phyloP scores from a whole-genome alignment of 495 filamentous ascomycete species.

The Ramalina peruviana region DNA sequence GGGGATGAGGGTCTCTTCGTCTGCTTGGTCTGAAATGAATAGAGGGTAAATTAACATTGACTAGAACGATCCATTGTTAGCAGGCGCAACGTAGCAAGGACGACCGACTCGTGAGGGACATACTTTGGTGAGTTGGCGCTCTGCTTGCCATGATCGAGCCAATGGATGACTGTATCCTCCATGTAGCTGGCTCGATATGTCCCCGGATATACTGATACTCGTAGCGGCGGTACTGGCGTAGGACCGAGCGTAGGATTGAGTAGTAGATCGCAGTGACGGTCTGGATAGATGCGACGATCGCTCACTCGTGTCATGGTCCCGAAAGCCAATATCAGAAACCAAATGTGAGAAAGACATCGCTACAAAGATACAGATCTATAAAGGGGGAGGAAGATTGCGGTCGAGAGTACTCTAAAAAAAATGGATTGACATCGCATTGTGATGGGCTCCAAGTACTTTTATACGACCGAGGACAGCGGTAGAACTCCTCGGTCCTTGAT shows the following conservation, averaged over 20 bases:
- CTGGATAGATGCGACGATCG: slow-evolving; percentile 24
- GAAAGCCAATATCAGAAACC: slow-evolving; percentile 70
- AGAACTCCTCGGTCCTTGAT: no score
- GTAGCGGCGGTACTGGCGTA: slow-evolving; percentile 88
- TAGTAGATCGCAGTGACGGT: slow-evolving; percentile 34
- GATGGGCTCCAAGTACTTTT: no score
- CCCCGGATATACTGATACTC: slow-evolving; percentile 80
- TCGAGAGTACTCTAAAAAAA: no score
- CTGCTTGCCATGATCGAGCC: slow-evolving; percentile 84
- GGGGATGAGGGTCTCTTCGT: slow-evolving; percentile 82
- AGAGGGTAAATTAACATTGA: slow-evolving; percentile 97
- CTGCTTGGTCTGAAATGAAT: slow-evolving; percentile 85
- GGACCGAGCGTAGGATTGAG: slow-evolving; percentile 40
- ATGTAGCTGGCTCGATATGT: slow-evolving; percentile 90
- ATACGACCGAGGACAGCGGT: no score
- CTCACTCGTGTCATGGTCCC: slow-evolving; percentile 38
- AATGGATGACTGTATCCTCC: slow-evolving; percentile 90
- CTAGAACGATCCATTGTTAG: slow-evolving; percentile 27
- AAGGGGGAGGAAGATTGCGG: no score
- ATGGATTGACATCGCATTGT: no score
- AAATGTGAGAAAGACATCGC: slow-evolving; percentile 84
- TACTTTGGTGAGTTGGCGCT: slow-evolving; percentile 93
- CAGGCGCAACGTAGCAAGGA: background rate
- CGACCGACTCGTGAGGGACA: background rate
- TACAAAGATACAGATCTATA: no score